Base-by-base conservation (phyloP, 129 eudicot species). In the Sambucus nigra region DNA sequence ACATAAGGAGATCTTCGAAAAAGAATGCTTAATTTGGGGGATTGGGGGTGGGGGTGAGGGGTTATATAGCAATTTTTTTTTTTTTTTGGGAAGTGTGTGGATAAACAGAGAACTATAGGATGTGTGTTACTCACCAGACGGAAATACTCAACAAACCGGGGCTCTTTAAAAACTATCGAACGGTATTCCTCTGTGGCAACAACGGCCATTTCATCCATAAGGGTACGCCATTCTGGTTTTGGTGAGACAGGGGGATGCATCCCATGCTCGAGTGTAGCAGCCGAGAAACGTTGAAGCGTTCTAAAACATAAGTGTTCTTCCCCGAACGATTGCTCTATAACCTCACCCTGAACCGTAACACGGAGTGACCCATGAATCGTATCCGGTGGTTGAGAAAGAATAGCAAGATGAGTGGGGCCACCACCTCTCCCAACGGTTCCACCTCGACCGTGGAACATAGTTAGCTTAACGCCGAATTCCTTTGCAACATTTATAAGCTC, bases 341-440 rank as follows among this genome's bases (percentile, higher is more conserved):
- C 99, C 68, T 92, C 99, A 10, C 99, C 99, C 61, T 92, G 99
- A 72, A 92, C 99, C 6, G 99, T 92, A 29, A 92, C 99, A 47
- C 99, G 84, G 29, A 92, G 76, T 0, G 94, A 79, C 48, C 99
- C 99, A 14, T 86, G 83, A 48, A 92, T 72, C 17, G 96, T 92
- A 5, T 92, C 99, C 0, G 99, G 94, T 2, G 99, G 99, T 40
- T 92, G 99, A 47, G 99, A 92, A 74, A 92, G 18, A 41, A 92
- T 92, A 60, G 99, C 99, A 55, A 89, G 80, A 75, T 89, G 97
- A 51, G 95, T 84, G 46, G 97, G 97, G 10, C 97, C 97, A 17
- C 99, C 99, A 59, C 99, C 99, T 63, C 99, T 57, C 17, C 99
- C 99, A 0, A 92, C 99, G 0, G 99, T 92, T 18, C 99, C 99